Percentiles rank a stretch among this genome's conserved stretches.
These are phyloP conservation scores for Pleurotus ostreatus DNA, from an alignment of 768 basidiomycete species.

Conservation along the genomic window DNA sequence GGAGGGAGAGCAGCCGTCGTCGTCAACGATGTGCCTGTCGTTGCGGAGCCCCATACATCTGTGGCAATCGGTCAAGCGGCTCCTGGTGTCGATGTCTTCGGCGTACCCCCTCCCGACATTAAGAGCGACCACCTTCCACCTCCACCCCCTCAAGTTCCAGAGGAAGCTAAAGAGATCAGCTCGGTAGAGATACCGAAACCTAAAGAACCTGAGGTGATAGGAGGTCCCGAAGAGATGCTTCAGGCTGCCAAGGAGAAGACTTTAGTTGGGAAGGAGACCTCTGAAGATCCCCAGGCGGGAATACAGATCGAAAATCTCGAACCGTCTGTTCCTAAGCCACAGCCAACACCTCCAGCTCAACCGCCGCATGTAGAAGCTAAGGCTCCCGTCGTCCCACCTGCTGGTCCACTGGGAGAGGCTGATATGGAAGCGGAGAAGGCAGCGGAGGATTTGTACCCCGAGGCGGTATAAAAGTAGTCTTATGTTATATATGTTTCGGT, in stretches of 20 bases:
- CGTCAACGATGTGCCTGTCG: conserved; percentile 37
- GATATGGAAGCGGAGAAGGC: conserved; percentile 49
- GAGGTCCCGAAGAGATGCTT: conserved; percentile 5
- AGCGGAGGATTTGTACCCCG: conserved; percentile 52
- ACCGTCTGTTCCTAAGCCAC: neutral
- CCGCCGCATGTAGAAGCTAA: neutral
- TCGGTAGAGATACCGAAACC: conserved; percentile 17
- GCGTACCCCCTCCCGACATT: conserved; percentile 37
- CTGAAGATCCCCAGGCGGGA: neutral
- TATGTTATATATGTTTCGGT: neutral
- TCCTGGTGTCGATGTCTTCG: conserved; percentile 74
- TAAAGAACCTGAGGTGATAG: neutral
- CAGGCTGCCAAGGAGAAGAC: conserved; percentile 3
- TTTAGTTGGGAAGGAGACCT: neutral
- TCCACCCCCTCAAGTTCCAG: conserved; percentile 13
- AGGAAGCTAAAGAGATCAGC: conserved; percentile 34
- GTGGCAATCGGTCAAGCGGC: conserved; percentile 53
- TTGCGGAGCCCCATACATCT: conserved; percentile 26
- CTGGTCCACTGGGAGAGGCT: conserved; percentile 44
- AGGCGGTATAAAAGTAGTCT: conserved; percentile 23
- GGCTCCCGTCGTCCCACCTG: conserved; percentile 8
- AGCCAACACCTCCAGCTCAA: neutral
- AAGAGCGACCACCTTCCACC: conserved; percentile 36
- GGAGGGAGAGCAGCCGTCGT: conserved; percentile 54
- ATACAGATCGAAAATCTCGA: neutral